Conservation (phyloP, 768 basidiomycete species). For the Podaxis sp. region DNA sequence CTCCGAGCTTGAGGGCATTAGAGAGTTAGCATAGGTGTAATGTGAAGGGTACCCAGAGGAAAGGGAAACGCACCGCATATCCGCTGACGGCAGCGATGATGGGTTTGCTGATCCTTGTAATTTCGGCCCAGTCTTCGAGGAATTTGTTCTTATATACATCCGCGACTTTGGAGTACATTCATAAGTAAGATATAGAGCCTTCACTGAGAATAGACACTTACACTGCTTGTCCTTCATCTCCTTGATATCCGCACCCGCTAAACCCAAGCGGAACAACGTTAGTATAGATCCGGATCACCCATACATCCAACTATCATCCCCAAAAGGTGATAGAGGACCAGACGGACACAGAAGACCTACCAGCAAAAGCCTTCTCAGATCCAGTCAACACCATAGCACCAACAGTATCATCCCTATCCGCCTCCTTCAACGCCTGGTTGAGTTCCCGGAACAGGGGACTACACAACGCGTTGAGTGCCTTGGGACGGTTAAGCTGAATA, state of each 20-base stretch:
- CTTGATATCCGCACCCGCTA: constrained; percentile 97
- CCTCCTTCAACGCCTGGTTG: constrained; percentile 70
- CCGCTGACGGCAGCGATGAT: constrained; percentile 96
- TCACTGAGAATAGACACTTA: constrained; percentile 34
- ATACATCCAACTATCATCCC: not conserved
- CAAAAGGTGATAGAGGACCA: not conserved
- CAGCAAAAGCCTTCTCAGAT: constrained; percentile 90
- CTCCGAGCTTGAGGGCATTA: constrained; percentile 62
- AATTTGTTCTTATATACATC: constrained; percentile 88
- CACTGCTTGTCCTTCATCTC: constrained; percentile 98
- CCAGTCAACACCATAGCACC: constrained; percentile 93
- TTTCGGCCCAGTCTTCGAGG: constrained; percentile 78
- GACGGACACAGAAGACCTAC: constrained; percentile 38
- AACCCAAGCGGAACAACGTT: not conserved
- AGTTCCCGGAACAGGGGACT: constrained; percentile 80
- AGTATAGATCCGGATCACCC: not conserved
- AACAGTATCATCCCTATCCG: constrained; percentile 68
- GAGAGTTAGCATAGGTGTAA: not conserved
- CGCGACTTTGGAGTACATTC: constrained; percentile 48
- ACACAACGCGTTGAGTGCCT: constrained; percentile 86
- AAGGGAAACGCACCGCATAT: constrained; percentile 64
- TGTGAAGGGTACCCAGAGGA: not conserved
- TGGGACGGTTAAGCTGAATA: constrained; percentile 87
- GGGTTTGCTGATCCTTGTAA: constrained; percentile 81
- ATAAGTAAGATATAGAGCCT: not conserved